Evolutionary conservation across 2,329 filamentous ascomycete species (phyloP).

Genomic region (Helotiales sp.): DNA sequence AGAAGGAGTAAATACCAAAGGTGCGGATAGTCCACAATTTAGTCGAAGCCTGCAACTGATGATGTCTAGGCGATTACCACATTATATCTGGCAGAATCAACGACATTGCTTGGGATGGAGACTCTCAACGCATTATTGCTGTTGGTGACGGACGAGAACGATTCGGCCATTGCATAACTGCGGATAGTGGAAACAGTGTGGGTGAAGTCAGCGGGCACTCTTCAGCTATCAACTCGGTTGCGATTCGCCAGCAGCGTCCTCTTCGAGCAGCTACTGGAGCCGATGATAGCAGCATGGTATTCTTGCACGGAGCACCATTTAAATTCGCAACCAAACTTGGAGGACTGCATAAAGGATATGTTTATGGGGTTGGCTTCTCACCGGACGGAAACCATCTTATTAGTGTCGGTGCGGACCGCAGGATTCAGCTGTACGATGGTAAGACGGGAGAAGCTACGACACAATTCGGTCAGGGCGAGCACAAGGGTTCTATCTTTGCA

Average conservation of each 20-base stretch:
- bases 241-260: conserved; percentile 88
- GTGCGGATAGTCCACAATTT: conserved; percentile 20
- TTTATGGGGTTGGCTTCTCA: conserved; percentile 86
- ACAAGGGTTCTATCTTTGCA: conserved; percentile 91
- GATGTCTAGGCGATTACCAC: conserved; percentile 74
- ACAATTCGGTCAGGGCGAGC: conserved; percentile 80
- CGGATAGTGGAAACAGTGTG: conserved; percentile 93
- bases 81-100: conserved; percentile 96
- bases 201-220: conserved; percentile 94
- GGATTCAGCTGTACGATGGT: conserved; percentile 94
- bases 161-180: conserved; percentile 92
- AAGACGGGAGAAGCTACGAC: conserved; percentile 86
- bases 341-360: conserved; percentile 83
- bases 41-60: not conserved
- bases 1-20: conserved; percentile 80
- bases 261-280: conserved; percentile 88
- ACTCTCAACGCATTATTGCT: conserved; percentile 94
- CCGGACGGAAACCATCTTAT: conserved; percentile 83
- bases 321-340: conserved; percentile 88
- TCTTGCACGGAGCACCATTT: conserved; percentile 93
- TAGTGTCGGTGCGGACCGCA: conserved; percentile 89
- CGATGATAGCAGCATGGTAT: conserved; percentile 88
- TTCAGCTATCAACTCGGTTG: conserved; percentile 87
- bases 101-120: conserved; percentile 96
- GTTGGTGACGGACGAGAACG: conserved; percentile 94